Percentiles rank a stretch among this genome's conserved stretches.
Evolutionary conservation across 768 basidiomycete genomes (phyloP).

Genomic region (Tylopilus felleus): DNA sequence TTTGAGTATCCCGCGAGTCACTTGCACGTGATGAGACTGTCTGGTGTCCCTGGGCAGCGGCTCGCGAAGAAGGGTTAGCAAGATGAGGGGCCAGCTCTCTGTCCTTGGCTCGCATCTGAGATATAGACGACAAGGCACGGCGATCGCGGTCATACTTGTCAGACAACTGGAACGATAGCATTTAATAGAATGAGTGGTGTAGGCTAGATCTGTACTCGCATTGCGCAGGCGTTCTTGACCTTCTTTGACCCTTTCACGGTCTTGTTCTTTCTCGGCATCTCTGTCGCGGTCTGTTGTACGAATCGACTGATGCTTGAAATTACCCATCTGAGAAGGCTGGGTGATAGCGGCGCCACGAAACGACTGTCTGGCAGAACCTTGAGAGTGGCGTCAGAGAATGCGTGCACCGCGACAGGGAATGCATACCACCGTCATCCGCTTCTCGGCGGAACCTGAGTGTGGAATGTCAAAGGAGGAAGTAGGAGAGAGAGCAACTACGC

Average conservation of each 20-base stretch:
- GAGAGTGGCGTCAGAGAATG: conserved; percentile 25
- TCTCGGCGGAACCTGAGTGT: conserved; percentile 67
- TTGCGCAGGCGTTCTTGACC: conserved; percentile 76
- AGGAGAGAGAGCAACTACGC: conserved; percentile 13
- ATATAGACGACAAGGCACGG: conserved; percentile 49
- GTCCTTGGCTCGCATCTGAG: conserved; percentile 58
- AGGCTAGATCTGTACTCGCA: conserved; percentile 35
- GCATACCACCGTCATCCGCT: conserved; percentile 66
- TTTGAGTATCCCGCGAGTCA: conserved; percentile 57
- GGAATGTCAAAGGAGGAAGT: conserved; percentile 6
- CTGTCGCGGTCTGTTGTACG: conserved; percentile 59
- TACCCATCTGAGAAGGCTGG: conserved; percentile 90
- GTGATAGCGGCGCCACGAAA: conserved; percentile 63
- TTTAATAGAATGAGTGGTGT: background rate
- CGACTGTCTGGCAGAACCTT: conserved; percentile 56
- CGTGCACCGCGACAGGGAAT: conserved; percentile 2
- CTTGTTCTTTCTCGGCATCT: conserved; percentile 46
- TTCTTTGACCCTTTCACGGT: conserved; percentile 67
- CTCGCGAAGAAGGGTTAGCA: conserved; percentile 39
- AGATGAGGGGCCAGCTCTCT: conserved; percentile 66
- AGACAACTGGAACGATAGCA: conserved; percentile 53
- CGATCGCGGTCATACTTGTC: conserved; percentile 87
- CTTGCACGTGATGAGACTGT: conserved; percentile 46
- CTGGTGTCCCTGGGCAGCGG: conserved; percentile 33
- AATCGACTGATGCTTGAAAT: conserved; percentile 85